Evolutionary conservation across 2,329 filamentous ascomycete genomes (phyloP).

Genomic region (Dryadomyces quercus-mongolicae): DNA sequence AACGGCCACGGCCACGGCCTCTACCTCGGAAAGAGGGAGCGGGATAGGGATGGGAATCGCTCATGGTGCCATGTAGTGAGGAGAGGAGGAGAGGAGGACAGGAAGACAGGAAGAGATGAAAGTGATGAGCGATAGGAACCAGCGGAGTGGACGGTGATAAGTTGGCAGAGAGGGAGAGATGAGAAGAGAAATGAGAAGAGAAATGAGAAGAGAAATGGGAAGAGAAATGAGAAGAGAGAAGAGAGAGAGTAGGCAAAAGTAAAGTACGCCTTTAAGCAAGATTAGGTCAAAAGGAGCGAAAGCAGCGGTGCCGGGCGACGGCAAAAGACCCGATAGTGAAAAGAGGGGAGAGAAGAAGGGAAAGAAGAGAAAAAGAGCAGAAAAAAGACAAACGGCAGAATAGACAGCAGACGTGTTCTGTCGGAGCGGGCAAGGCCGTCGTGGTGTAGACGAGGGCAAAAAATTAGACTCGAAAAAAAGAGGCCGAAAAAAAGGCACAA

Average conservation of each 20-base stretch:
- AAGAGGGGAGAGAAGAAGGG: neutral
- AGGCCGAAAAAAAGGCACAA: neutral
- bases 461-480: slow-evolving; percentile 1
- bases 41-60: slow-evolving; percentile 7
- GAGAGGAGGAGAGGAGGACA: neutral
- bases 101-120: neutral
- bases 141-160: neutral
- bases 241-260: neutral
- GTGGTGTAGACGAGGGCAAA: neutral
- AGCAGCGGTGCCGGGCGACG: too few relatives aligned
- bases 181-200: neutral
- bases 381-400: too few relatives aligned
- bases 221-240: neutral
- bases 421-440: neutral
- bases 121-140: neutral
- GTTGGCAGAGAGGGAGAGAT: neutral
- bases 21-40: slow-evolving; percentile 11
- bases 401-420: neutral
- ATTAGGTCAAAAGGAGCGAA: too few relatives aligned
- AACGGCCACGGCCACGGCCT: slow-evolving; percentile 24
- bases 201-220: neutral
- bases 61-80: slow-evolving; percentile 14
- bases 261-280: too few relatives aligned
- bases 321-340: too few relatives aligned
- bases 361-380: neutral